Conservation (phyloP, 139 green algal genomes). For the Chloropicon primus region DNA sequence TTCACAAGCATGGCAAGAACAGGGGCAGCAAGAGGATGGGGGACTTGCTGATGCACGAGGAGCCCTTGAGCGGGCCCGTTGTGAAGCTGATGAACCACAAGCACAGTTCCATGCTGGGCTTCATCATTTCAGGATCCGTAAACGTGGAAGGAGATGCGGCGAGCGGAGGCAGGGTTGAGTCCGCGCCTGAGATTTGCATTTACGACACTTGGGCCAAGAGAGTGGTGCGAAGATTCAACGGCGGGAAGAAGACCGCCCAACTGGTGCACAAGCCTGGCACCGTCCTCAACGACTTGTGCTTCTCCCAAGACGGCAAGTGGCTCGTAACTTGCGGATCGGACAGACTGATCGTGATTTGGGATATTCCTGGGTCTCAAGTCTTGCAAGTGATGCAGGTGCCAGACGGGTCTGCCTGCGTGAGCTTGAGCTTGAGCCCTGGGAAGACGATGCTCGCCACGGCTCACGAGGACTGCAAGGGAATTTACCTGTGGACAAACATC, state of each 20-base stretch:
- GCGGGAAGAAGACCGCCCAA: not conserved
- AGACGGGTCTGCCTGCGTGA: not conserved
- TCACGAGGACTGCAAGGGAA: constrained; percentile 63
- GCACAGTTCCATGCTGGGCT: not conserved
- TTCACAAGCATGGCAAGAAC: not conserved
- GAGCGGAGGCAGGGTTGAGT: too few relatives aligned
- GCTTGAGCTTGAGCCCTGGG: not conserved
- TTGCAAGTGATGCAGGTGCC: not conserved
- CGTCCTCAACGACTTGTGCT: not conserved
- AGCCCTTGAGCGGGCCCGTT: not conserved
- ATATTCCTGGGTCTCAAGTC: not conserved
- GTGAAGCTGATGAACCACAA: not conserved
- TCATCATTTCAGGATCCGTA: not conserved
- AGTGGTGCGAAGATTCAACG: not conserved
- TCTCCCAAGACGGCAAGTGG: not conserved
- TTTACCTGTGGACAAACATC: constrained; percentile 92
- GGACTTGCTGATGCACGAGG: not conserved
- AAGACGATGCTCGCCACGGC: constrained; percentile 71
- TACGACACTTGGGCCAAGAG: not conserved
- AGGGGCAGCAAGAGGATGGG: not conserved
- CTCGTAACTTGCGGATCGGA: not conserved
- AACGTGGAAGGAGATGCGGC: not conserved
- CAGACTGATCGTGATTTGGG: not conserved
- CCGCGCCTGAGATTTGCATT: not conserved
- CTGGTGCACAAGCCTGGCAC: not conserved